A percentile compares a stretch with the other conserved stretches of the same genome.
Conservation (phyloP, 805 yeast genomes). For the Metschnikowia lunata region DNA sequence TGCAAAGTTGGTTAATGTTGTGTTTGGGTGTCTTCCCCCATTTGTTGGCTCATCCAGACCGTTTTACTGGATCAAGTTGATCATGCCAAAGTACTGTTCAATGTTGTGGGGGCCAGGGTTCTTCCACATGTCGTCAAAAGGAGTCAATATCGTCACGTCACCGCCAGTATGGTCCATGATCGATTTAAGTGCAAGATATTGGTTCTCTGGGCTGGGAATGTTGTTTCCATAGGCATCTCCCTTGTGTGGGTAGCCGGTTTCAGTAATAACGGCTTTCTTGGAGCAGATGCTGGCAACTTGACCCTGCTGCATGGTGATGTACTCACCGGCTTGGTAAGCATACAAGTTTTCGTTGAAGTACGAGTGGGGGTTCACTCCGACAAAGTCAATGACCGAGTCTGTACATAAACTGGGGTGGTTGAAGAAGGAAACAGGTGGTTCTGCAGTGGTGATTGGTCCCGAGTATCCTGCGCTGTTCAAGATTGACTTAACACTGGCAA, state of each 20-base stretch:
- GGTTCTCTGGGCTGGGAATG: slow-evolving; percentile 68
- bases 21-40: no score
- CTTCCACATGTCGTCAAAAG: slow-evolving; percentile 87
- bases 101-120: slow-evolving; percentile 75
- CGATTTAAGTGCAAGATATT: slow-evolving; percentile 59
- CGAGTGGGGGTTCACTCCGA: slow-evolving; percentile 83
- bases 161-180: slow-evolving; percentile 56
- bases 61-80: slow-evolving; percentile 28
- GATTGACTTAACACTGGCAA: slow-evolving; percentile 54
- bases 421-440: slow-evolving; percentile 77
- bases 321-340: slow-evolving; percentile 69
- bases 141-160: slow-evolving; percentile 67
- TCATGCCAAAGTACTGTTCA: slow-evolving; percentile 82
- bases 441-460: slow-evolving; percentile 79
- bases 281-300: slow-evolving; percentile 55
- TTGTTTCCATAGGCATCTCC: slow-evolving; percentile 72
- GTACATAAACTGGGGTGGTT: slow-evolving; percentile 66
- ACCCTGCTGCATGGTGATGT: slow-evolving; percentile 58
- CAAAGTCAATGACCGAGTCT: slow-evolving; percentile 66
- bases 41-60: slow-evolving; percentile 2
- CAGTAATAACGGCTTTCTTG: slow-evolving; percentile 60
- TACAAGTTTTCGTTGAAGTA: slow-evolving; percentile 64
- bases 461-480: slow-evolving; percentile 67
- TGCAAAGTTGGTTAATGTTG: no score
- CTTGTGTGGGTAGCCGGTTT: slow-evolving; percentile 83